Evolutionary conservation across 495 filamentous ascomycete species (phyloP), one percentile per base, ranked within the genome.

Genomic region (Penicillium mononematosum): DNA sequence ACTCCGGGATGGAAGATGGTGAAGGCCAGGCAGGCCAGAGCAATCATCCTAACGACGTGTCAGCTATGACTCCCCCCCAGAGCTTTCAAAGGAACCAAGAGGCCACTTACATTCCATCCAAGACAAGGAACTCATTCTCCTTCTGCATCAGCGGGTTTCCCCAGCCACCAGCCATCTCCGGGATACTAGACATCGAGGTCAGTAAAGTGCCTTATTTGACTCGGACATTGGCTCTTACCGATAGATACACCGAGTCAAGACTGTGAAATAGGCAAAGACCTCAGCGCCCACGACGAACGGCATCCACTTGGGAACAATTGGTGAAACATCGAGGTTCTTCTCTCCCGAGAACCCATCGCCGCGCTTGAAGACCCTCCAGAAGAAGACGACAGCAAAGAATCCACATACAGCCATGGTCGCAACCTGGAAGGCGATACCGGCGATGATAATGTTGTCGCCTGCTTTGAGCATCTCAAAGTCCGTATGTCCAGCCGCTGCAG

Each of bases 351-450:
- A 58, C 5, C 66, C 60, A 24, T 59, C 55, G 7, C 77, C 71
- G 52, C 73, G 73, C 42, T 61, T 70, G 52, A 53, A 63, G 0
- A 83, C 71, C 5, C 77, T 64, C 20, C 75, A 38, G 51, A 71
- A 82, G 59, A 83, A 88, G 27, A 83, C 75, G 29, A 69, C 48
- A n/a, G 64, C 78, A 9, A 82, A 53, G 8, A 70, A 6, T 10
- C 81, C 83, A 65, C 87, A 90, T 25, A 80, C 70, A 32, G 72
- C 59, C 69, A 90, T 75, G 3, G 87, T 88, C 6, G 73, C 76
- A 32, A 87, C 86, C 77, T 91, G 88, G 69, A 85, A 81, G 7
- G 81, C 75, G 58, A 91, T 87, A 64, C 88, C 87, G 10, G 85
- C 80, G 47, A 91, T 85, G 63, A 88, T 89, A 53, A 86, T 81